Evolutionary conservation across 2,329 filamentous ascomycete genomes (phyloP), one percentile per base, ranked within the genome.

Genomic region (Monilinia aucupariae): DNA sequence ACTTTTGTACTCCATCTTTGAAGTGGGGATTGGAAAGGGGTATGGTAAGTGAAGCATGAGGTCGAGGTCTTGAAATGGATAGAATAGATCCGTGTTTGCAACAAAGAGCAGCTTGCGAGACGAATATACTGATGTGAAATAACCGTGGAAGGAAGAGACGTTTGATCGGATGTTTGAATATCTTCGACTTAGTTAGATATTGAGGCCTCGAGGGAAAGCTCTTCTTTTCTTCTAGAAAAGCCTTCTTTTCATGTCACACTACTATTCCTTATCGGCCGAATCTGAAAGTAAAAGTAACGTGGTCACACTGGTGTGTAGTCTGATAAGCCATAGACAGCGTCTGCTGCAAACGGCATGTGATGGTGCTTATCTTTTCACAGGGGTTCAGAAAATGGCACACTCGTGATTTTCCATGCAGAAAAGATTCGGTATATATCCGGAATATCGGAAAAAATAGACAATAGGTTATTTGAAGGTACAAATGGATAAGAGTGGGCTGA

Each of bases 341-440:
- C 59, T 45, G 59, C 51, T 62, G 59, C 30, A 27, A 49, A 62
- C n/a, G 51, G 43, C 59, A 62, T 62, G 59, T 62, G 59, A 62
- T 56, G 59, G 30, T 62, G 39, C 59, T 62, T 62, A 62, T 62
- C 59, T 62, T 48, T 56, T 8, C 20, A 12, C 59, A 62, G 20
- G 58, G 59, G 45, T 62, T 27, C 32, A 50, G 34, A 50, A 37
- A 48, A 39, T 41, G 32, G 12, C 43, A 62, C 58, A 60, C 58
- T 55, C 52, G 32, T 47, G 30, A 55, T 53, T 54, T 25, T 17
- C 43, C 58, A 62, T 49, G 39, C 51, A 45, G 50, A 22, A 41
- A 52, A 41, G 15, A 54, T n/a, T 37, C 50, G 45, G 39, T 25
- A 34, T 37, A 54, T 27, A 45, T 48, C n/a, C 39, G 39, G 25